Conservation (phyloP, 768 basidiomycete genomes). For the Coprinopsis strossmayeri region DNA sequence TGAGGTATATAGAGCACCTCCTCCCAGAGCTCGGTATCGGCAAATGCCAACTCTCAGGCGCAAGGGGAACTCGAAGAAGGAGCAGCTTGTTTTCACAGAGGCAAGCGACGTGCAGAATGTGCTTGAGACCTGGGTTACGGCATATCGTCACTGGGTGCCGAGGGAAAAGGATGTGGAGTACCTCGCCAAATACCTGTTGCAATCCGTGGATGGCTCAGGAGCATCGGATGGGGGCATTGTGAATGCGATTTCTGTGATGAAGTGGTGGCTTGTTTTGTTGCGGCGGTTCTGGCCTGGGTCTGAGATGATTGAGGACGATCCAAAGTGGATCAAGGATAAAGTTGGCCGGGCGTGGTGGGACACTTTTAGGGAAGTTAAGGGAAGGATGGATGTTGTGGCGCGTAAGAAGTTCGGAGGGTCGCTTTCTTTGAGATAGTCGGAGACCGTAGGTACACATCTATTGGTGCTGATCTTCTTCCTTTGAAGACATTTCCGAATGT, state of each 20-base stretch:
- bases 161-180: constrained; percentile 68
- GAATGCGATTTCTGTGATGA: constrained; percentile 62
- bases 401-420: constrained; percentile 68
- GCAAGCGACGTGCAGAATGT: constrained; percentile 66
- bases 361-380: constrained; percentile 66
- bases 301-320: constrained; percentile 34
- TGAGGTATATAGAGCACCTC: constrained; percentile 40
- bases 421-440: constrained; percentile 49
- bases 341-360: constrained; percentile 79
- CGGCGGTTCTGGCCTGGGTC: constrained; percentile 55
- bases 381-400: constrained; percentile 56
- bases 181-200: constrained; percentile 66
- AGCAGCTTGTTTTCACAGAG: constrained; percentile 55
- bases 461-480: background rate
- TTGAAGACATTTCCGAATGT: no score
- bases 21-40: constrained; percentile 48
- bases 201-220: constrained; percentile 49
- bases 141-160: constrained; percentile 56
- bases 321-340: constrained; percentile 27
- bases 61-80: constrained; percentile 47
- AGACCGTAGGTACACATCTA: constrained; percentile 10
- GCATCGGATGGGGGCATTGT: constrained; percentile 60
- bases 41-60: constrained; percentile 49
- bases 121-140: constrained; percentile 71
- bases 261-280: constrained; percentile 77